Conservation (phyloP, 352 stramenopile genomes). For the Phytophthora idaei region DNA sequence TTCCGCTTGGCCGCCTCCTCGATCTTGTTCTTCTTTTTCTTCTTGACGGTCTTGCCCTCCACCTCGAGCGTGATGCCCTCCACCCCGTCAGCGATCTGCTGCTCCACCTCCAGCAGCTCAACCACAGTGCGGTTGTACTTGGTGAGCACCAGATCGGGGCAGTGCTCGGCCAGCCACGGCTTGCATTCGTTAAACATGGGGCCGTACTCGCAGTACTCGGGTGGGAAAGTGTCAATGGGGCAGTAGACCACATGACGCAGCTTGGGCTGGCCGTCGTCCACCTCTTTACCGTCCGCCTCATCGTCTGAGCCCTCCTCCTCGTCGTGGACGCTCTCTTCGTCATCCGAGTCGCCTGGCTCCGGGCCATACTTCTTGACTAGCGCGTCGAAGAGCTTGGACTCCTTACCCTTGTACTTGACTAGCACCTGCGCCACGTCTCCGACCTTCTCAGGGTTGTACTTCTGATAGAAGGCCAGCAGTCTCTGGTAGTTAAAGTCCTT, state of each 20-base stretch:
- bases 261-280: constrained; percentile 51
- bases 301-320: constrained; percentile 48
- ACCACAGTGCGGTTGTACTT: constrained; percentile 88
- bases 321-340: constrained; percentile 60
- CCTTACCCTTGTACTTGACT: constrained; percentile 83
- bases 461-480: constrained; percentile 79
- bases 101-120: constrained; percentile 78
- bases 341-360: constrained; percentile 75
- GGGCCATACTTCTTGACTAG: constrained; percentile 88
- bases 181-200: constrained; percentile 88
- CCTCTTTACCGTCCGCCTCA: constrained; percentile 45
- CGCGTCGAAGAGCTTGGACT: constrained; percentile 79
- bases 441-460: constrained; percentile 86
- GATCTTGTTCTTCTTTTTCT: constrained; percentile 88
- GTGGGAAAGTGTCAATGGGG: constrained; percentile 81
- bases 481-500: constrained; percentile 69
- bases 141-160: constrained; percentile 68
- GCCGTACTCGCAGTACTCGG: constrained; percentile 89
- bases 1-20: constrained; percentile 74
- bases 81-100: constrained; percentile 79
- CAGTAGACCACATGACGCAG: constrained; percentile 77
- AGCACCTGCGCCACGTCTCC: constrained; percentile 68
- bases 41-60: constrained; percentile 73
- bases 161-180: constrained; percentile 79
- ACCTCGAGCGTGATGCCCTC: constrained; percentile 79